These are phyloP conservation scores for Plasmopara muralis DNA, from an alignment of 352 stramenopile genomes.

Conservation along the genomic window DNA sequence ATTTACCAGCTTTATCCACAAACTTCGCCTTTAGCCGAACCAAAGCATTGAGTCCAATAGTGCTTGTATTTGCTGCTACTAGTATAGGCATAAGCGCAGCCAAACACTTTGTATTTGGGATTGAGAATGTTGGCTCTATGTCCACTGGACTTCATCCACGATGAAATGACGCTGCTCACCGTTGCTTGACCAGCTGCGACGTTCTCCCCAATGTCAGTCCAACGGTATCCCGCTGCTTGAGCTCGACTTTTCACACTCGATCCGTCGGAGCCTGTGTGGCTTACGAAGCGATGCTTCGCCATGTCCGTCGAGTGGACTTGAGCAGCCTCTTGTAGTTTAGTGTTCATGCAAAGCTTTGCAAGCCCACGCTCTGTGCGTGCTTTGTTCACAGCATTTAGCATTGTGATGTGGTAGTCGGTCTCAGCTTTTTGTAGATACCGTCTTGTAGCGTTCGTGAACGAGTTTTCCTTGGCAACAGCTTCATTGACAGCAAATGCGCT, in stretches of 20 bases:
- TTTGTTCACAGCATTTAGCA: slow-evolving; percentile 45
- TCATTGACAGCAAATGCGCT: slow-evolving; percentile 5
- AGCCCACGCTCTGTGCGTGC: slow-evolving; percentile 33
- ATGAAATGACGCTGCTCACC: slow-evolving; percentile 32
- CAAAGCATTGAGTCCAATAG: slow-evolving; percentile 59
- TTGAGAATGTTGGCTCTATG: slow-evolving; percentile 44
- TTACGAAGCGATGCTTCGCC: slow-evolving; percentile 35
- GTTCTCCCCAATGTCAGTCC: slow-evolving; percentile 40
- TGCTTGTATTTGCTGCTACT: slow-evolving; percentile 30
- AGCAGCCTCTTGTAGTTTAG: slow-evolving; percentile 24
- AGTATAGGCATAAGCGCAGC: slow-evolving; percentile 27
- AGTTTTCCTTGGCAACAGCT: slow-evolving; percentile 1
- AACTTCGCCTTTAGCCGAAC: slow-evolving; percentile 12
- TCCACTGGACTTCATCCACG: slow-evolving; percentile 45
- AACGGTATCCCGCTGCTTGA: slow-evolving; percentile 28
- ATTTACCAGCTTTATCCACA: slow-evolving; percentile 9
- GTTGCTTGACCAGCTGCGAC: slow-evolving; percentile 38
- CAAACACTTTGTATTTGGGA: slow-evolving; percentile 23
- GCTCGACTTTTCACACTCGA: slow-evolving; percentile 38
- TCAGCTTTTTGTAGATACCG: slow-evolving; percentile 8
- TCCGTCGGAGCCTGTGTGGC: slow-evolving; percentile 36
- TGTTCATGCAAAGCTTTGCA: slow-evolving; percentile 37
- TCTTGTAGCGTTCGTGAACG: slow-evolving; percentile 1
- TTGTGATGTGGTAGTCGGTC: slow-evolving; percentile 16
- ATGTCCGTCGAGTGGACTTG: slow-evolving; percentile 37